Base-by-base conservation (phyloP, 2,329 filamentous ascomycete species). In the Teratosphaeria nubilosa region DNA sequence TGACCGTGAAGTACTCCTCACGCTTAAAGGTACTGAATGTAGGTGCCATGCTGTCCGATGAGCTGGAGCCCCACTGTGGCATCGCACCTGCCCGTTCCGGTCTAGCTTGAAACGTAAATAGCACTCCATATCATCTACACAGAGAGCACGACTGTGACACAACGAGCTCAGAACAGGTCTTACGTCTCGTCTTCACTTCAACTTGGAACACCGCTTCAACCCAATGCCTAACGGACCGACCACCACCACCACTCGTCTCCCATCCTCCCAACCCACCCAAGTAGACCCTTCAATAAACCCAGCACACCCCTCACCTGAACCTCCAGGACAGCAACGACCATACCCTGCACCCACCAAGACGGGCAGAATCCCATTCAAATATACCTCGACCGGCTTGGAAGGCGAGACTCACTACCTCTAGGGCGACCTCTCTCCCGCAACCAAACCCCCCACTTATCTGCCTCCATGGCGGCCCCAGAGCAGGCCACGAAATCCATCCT, bases 401-500 rank as follows among this genome's bases (percentile, higher is more conserved):
- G 72, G 70, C 51, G 64, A 72, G 55, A 77, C 75, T n/a, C 72
- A 68, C 64, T 77, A 76, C 64, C 66, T 76, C 51, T 72, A 70
- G 63, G 75, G 75, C 27, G 63, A 72, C 51, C 63, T 75, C 22
- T 64, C 63, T 5, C 62, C 65, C 20, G 51, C 56, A 27, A 59
- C 60, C 4, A 63, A 41, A 1, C 34, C 62, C 27, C 27, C 73
- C 69, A 11, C 59, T 77, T 6, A 69, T 78, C 22, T 64, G 66
- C 37, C 63, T 77, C 11, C 77, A 79, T 63, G 77, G 77, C 56
- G 78, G 77, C 0, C 77, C 77, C 1, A 79, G 78, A n/a, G 71
- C 73, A 31, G 68, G 72, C 2, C 69, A 71, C 57, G 64, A 70
- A 41, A 5, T 7, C 27, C 58, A 61, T 74, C 10, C 63, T 68